Percentiles rank a stretch among this genome's conserved stretches.
These are phyloP conservation scores for Phytophthora tentaculata DNA, from an alignment of 352 stramenopile genomes.

Conservation along the genomic window DNA sequence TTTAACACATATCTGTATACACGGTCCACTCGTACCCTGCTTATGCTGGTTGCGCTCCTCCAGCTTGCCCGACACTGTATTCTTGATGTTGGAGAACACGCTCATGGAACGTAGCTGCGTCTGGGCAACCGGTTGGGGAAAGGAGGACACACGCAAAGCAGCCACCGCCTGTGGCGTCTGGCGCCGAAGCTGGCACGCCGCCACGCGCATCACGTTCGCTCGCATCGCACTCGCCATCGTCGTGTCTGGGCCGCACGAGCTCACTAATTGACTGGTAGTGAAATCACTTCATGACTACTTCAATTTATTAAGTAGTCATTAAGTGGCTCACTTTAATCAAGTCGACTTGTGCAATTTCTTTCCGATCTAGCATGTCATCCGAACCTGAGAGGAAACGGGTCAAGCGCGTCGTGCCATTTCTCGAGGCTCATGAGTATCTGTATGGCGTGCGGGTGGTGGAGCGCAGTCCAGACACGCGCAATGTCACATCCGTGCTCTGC, in stretches of 20 bases:
- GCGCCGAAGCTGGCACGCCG: conserved; percentile 36
- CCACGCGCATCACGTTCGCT: conserved; percentile 41
- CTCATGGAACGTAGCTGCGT: conserved; percentile 63
- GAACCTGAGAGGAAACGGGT: conserved; percentile 16
- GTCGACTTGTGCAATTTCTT: background rate
- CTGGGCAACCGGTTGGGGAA: conserved; percentile 25
- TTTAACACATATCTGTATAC: background rate
- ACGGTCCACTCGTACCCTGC: conserved; percentile 44
- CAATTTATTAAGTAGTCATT: background rate
- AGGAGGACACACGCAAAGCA: background rate
- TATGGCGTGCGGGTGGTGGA: conserved; percentile 34
- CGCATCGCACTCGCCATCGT: conserved; percentile 54
- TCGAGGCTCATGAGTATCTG: conserved; percentile 28
- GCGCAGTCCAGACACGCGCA: background rate
- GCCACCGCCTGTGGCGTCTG: conserved; percentile 14
- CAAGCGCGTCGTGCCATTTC: conserved; percentile 30
- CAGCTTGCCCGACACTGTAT: conserved; percentile 77
- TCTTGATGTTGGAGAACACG: conserved; percentile 76
- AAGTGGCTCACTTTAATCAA: background rate
- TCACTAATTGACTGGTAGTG: background rate
- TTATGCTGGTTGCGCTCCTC: conserved; percentile 85
- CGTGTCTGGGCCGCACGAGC: conserved; percentile 25
- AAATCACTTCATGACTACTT: conserved; percentile 6
- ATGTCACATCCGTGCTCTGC: conserved; percentile 20
- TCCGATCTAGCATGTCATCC: background rate